phyloP scores from a whole-genome alignment of 2,329 filamentous ascomycete genomes.

The Colletotrichum somersetense region DNA sequence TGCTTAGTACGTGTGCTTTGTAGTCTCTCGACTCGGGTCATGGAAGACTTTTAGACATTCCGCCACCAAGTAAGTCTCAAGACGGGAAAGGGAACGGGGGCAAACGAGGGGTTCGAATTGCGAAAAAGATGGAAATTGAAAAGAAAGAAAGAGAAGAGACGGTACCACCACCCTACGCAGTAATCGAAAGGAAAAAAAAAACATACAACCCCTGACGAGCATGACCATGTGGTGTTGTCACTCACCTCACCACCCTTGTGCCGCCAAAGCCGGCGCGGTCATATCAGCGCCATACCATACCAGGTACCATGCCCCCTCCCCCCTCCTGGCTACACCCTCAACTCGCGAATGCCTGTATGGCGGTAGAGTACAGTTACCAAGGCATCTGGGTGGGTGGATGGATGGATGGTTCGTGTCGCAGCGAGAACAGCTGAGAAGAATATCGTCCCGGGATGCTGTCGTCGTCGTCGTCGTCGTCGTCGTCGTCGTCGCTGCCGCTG shows the following conservation, averaged over 20 bases:
- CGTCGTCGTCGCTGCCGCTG: too few species aligned
- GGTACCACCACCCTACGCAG: not conserved
- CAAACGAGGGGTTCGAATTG: too few species aligned
- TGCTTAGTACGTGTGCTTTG: too few species aligned
- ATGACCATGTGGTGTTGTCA: constrained; percentile 4
- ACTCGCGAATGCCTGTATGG: not conserved
- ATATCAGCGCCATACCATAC: not conserved
- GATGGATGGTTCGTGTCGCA: too few species aligned
- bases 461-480: not conserved
- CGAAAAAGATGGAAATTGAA: not conserved
- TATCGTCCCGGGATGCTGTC: not conserved
- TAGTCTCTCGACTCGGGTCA: too few species aligned
- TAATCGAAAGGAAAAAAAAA: too few species aligned
- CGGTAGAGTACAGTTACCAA: too few species aligned
- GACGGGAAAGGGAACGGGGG: too few species aligned
- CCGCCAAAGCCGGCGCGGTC: constrained; percentile 31
- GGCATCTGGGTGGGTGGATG: too few species aligned
- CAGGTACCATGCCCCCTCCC: too few species aligned
- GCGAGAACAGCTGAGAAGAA: too few species aligned
- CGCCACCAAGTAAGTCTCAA: not conserved
- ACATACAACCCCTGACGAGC: not conserved
- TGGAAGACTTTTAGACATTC: not conserved
- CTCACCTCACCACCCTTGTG: constrained; percentile 3
- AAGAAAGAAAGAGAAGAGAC: not conserved
- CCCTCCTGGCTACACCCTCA: constrained; percentile 15